phyloP scores from a whole-genome alignment of 805 yeast species.

The Pichia heedii region DNA sequence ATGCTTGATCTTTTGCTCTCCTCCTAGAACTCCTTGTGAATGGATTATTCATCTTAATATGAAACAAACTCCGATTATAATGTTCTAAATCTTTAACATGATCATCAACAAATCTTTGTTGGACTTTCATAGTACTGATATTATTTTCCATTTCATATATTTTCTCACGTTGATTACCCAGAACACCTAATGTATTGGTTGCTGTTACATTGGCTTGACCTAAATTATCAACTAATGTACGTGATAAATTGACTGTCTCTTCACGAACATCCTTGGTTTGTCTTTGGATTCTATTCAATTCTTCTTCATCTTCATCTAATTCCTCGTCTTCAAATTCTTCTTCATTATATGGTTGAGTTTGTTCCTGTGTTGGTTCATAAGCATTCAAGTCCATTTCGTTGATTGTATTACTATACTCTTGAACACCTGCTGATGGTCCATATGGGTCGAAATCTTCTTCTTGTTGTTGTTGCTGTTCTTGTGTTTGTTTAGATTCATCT shows the following conservation, averaged over 20 bases:
- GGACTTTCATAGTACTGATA: conserved; percentile 68
- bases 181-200: conserved; percentile 77
- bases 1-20: conserved; percentile 61
- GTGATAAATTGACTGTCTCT: conserved; percentile 75
- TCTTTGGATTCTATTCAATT: conserved; percentile 70
- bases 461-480: conserved; percentile 8
- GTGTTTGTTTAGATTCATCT: conserved; percentile 3
- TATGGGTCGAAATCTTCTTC: conserved; percentile 16
- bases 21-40: conserved; percentile 74
- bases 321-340: conserved; percentile 23
- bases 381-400: conserved; percentile 21
- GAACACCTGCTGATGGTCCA: conserved; percentile 15
- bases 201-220: conserved; percentile 67
- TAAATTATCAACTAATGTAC: conserved; percentile 69
- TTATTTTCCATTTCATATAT: conserved; percentile 61
- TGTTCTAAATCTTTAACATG: conserved; percentile 73
- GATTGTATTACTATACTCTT: background rate
- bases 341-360: conserved; percentile 18
- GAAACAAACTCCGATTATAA: conserved; percentile 71
- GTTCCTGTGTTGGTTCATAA: conserved; percentile 17
- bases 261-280: conserved; percentile 59
- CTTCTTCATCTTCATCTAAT: conserved; percentile 86
- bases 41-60: conserved; percentile 77
- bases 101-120: conserved; percentile 72
- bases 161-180: conserved; percentile 89